Percentiles rank a stretch among this genome's conserved stretches.
Evolutionary conservation across 2,329 filamentous ascomycete genomes (phyloP).

Genomic region (Neofusicoccum kwambonambiense): DNA sequence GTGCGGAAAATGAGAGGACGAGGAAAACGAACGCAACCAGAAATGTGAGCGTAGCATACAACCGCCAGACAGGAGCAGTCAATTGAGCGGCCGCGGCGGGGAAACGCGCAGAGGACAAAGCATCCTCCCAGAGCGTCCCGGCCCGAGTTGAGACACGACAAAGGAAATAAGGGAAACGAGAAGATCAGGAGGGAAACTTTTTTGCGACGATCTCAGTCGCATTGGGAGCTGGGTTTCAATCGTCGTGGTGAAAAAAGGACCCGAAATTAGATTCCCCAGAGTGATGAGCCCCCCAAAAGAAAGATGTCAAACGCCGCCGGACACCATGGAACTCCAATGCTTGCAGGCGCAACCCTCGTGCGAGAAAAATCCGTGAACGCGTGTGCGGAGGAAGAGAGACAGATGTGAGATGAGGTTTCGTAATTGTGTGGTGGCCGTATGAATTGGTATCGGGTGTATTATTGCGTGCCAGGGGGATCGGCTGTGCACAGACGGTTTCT

Average conservation of each 20-base stretch:
- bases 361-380: slow-evolving; percentile 19
- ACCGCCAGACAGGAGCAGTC: not conserved
- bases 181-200: slow-evolving; percentile 14
- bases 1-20: not conserved
- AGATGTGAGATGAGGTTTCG: slow-evolving; percentile 12
- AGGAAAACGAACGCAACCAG: slow-evolving; percentile 4
- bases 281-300: slow-evolving; percentile 9
- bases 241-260: slow-evolving; percentile 1
- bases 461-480: slow-evolving; percentile 18
- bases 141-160: slow-evolving; percentile 3
- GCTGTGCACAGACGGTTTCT: slow-evolving; percentile 19
- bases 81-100: not conserved
- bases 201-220: slow-evolving; percentile 10
- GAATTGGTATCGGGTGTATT: slow-evolving; percentile 18
- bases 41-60: not conserved
- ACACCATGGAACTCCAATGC: slow-evolving; percentile 19
- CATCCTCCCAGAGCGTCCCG: not conserved
- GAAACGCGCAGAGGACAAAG: not conserved
- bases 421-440: slow-evolving; percentile 18
- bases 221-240: slow-evolving; percentile 1
- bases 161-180: slow-evolving; percentile 11
- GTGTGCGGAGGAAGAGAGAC: slow-evolving; percentile 6
- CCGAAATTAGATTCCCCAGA: slow-evolving; percentile 11
- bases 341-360: slow-evolving; percentile 15
- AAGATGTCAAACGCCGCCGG: slow-evolving; percentile 14